Conservation (phyloP, 83 land plant species). For the Larix sibirica region DNA sequence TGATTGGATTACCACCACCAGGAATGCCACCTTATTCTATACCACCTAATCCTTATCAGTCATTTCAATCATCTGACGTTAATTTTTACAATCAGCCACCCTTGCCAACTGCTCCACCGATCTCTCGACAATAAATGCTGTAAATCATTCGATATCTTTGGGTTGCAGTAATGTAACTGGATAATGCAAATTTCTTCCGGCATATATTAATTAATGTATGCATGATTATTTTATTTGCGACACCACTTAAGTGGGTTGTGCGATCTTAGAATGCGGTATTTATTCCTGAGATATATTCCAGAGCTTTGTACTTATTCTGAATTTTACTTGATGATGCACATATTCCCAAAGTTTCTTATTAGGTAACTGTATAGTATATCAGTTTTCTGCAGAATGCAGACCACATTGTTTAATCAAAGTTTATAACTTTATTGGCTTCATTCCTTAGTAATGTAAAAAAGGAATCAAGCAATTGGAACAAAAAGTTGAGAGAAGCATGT, state of each 20-base stretch:
- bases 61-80: conserved; percentile 46
- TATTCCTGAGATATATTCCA: conserved; percentile 9
- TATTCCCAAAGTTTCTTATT: conserved; percentile 10
- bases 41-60: conserved; percentile 23
- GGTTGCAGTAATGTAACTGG: conserved; percentile 2
- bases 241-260: conserved; percentile 10
- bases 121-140: conserved; percentile 40
- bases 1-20: conserved; percentile 31
- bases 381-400: conserved; percentile 13
- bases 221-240: conserved; percentile 7
- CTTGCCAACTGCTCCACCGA: conserved; percentile 38
- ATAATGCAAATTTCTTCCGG: conserved; percentile 2
- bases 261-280: background rate
- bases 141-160: conserved; percentile 1
- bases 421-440: conserved; percentile 5
- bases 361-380: background rate
- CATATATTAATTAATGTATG: conserved; percentile 6
- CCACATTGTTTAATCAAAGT: conserved; percentile 1
- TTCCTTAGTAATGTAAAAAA: background rate
- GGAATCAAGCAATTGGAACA: background rate
- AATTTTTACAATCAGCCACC: conserved; percentile 53
- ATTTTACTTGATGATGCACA: background rate
- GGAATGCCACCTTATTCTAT: conserved; percentile 30
- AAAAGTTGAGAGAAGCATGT: background rate
- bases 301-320: conserved; percentile 7